Conservation (phyloP, 768 basidiomycete species). For the Lyophyllum semitale region DNA sequence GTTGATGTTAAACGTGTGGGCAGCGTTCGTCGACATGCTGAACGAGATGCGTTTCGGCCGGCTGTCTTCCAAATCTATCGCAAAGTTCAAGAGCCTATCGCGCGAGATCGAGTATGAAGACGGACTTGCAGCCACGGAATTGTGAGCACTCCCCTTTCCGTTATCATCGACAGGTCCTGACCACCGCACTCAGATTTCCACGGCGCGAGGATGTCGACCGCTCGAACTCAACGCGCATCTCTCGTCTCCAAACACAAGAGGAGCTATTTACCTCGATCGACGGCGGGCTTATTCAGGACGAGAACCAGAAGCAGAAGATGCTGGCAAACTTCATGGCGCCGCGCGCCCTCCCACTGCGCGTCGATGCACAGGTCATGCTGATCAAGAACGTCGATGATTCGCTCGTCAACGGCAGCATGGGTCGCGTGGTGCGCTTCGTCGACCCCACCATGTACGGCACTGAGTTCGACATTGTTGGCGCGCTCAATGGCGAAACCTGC, state of each 20-base stretch:
- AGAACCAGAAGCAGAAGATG: conserved; percentile 68
- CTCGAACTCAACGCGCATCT: conserved; percentile 75
- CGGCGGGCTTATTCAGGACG: conserved; percentile 56
- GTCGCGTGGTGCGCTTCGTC: conserved; percentile 75
- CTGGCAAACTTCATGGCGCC: conserved; percentile 93
- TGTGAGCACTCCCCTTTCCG: conserved; percentile 49
- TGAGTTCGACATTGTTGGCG: conserved; percentile 29
- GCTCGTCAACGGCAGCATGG: conserved; percentile 95
- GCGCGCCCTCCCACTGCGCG: conserved; percentile 61
- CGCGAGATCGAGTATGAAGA: conserved; percentile 76
- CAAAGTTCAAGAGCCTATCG: conserved; percentile 69
- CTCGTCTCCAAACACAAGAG: conserved; percentile 53
- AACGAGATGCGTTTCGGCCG: conserved; percentile 97
- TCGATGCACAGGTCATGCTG: conserved; percentile 91
- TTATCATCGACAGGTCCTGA: neutral
- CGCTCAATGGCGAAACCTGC: conserved; percentile 25
- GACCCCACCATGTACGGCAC: conserved; percentile 51
- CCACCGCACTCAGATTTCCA: conserved; percentile 65
- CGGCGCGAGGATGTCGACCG: conserved; percentile 88
- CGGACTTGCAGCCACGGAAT: conserved; percentile 85
- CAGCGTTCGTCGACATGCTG: conserved; percentile 93
- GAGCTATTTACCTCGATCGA: conserved; percentile 62
- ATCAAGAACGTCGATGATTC: conserved; percentile 92
- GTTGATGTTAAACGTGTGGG: neutral
- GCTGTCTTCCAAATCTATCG: conserved; percentile 64